Base-by-base conservation (phyloP, 2,329 filamentous ascomycete species). In the Talaromyces sp. region DNA sequence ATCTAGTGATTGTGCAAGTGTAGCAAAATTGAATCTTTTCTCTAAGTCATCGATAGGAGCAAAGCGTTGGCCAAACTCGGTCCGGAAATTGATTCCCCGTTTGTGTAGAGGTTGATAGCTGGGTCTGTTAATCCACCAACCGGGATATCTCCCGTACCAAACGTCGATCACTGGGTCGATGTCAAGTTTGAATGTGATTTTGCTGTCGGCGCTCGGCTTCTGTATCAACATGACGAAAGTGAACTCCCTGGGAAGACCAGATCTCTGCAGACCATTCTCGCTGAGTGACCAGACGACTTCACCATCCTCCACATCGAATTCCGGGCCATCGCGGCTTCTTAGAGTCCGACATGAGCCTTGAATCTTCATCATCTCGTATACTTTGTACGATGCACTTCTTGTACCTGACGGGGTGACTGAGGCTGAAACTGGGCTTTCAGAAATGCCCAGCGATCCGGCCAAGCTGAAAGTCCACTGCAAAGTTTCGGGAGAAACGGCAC, bases 251-350 rank as follows among this genome's bases (percentile, higher is more conserved):
- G 82, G 82, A 4, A 84, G 70, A 2, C 82, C 82, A 4, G 80
- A 82, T 27, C 78, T 75, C 67, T 84, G 82, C 9, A 84, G 71
- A 43, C 70, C 67, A 64, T 84, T 84, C 62, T 84, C 82, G 62
- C 82, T 80, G 1, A 84, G 73, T 4, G 82, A 82, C 82, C 82
- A 84, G 15, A 84, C 77, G 9, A 83, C 74, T 67, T 81, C 78
- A 2, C 75, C 80, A 52, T 81, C 78, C 57, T 82, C 79, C 3
- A 80, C 70, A 60, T 80, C 78, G 61, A 75, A 79, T 9, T 75
- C 69, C 4, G 68, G 71, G 15, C 76, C 78, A 6, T 71, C 67
- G 6, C 74, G 69, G 54, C 74, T 80, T 49, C 74, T 75, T 35
- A 78, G 66, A 1, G 79, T 80, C 13, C 81, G 78, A 10, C 79